Conservation (phyloP, 129 eudicot species). For the Centella asiatica region DNA sequence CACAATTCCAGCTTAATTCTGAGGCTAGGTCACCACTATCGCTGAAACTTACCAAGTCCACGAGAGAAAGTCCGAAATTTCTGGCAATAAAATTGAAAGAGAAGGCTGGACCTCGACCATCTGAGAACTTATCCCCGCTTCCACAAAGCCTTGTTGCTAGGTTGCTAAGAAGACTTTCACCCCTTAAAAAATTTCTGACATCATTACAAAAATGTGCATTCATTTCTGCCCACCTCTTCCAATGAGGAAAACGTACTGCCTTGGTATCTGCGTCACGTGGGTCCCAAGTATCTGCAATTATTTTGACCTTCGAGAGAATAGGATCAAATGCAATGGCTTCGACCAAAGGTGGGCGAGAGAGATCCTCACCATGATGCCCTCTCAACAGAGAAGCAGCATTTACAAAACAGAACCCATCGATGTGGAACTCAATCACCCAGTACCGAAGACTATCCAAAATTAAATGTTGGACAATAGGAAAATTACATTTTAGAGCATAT, state of each 20-base stretch:
- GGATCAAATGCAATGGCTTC: constrained; percentile 90
- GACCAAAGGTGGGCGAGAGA: constrained; percentile 89
- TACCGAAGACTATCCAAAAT: constrained; percentile 76
- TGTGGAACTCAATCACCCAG: constrained; percentile 85
- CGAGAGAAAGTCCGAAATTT: constrained; percentile 67
- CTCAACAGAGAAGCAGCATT: constrained; percentile 52
- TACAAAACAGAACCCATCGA: constrained; percentile 85
- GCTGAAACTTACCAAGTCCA: constrained; percentile 92
- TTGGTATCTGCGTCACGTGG: constrained; percentile 32
- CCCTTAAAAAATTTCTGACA: constrained; percentile 58
- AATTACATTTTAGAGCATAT: constrained; percentile 59
- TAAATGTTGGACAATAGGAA: constrained; percentile 71
- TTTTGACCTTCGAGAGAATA: constrained; percentile 62
- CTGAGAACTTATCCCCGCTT: constrained; percentile 67
- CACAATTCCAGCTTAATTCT: constrained; percentile 92
- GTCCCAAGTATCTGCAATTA: constrained; percentile 72
- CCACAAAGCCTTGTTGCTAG: constrained; percentile 98
- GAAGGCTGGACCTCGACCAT: constrained; percentile 87
- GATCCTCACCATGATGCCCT: constrained; percentile 60
- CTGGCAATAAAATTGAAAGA: constrained; percentile 71
- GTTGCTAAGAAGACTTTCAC: constrained; percentile 56
- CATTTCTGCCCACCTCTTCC: constrained; percentile 99
- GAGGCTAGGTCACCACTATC: constrained; percentile 24
- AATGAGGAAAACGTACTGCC: constrained; percentile 69
- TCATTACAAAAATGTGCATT: constrained; percentile 51